Base-by-base conservation (phyloP, 768 basidiomycete genomes). In the Lactarius sanguifluus region DNA sequence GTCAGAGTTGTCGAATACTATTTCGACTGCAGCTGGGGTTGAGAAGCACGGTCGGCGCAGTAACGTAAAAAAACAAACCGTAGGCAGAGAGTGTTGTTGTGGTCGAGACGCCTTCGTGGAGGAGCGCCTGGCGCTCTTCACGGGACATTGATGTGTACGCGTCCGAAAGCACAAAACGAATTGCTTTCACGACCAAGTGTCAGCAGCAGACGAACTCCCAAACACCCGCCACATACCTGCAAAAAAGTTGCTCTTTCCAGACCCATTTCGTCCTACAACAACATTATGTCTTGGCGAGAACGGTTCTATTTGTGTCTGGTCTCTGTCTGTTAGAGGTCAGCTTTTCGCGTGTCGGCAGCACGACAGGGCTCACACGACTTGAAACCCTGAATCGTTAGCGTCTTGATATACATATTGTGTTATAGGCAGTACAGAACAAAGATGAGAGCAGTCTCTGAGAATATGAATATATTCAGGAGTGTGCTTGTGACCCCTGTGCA, bases 161-260 rank as follows among this genome's bases (percentile, higher is more conserved):
- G 80, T 99, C 97, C 4, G 94, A 96, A 18, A 99, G 83, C 15
- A 98, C 97, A 72, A 99, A 99, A 10, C 96, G 92, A 73, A 98
- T 98, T 25, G 96, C 95, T 92, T 55, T 16, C 23, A 25, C 13
- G 50, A 25, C 25, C 50, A 58, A 57, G 62, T 25, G 47, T 62
- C 12, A 59, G 25, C 9, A 57, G 25, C 20, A 59, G 7, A 18
- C n/a, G 18, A 57, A 12, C 30, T 62, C 32, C 62, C 7, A 43
- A 30, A 50, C 20, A 6, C n/a, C 20, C 36, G 32, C 8, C 32
- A 75, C 88, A 70, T 60, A 91, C 93, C 95, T 43, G 92, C 89
- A 77, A 99, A 99, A 83, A 99, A 98, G 76, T 98, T 99, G 73
- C 92, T 95, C 82, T 99, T 99, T 59, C 97, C 97, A 7, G 92